Base-by-base conservation (phyloP, 495 filamentous ascomycete species). In the Achaetomiella virescens region DNA sequence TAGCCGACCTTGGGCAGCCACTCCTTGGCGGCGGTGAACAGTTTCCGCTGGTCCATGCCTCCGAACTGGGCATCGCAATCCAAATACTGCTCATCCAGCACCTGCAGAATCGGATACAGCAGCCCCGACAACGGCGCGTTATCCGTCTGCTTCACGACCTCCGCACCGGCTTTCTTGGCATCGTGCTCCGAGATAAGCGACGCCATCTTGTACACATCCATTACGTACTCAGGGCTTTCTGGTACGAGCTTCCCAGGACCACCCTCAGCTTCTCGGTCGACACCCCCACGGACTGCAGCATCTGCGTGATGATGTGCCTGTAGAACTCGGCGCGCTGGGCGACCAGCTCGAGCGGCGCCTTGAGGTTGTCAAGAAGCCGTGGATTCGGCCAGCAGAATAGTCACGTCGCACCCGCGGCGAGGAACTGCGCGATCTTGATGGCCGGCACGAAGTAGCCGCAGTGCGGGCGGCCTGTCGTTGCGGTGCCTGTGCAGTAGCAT, bases 71-170 rank as follows among this genome's bases (percentile, higher is more conserved):
- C 84, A 70, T 98, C 90, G 4, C 91, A 88, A 50, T 83, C 80
- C 5, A 98, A 77, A 72, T 96, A 83, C 72, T 97, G 79, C 71
- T 98, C 93, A 61, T 98, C 92, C 27, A 97, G 75, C 4, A 86
- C 85, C 72, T 98, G 93, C 66, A 98, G 85, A 10, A 91, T 77
- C 0, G 89, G 88, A 70, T 98, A 98, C 43, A 97, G 77, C 14
- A 96, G 78, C 0, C 90, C 91, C 57, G 79, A 82, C 43, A 98
- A 61, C 10, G 87, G 81, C 22, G 87, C 80, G 60, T 87, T 88
- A 20, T 79, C 78, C 12, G 84, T 79, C 73, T 97, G 90, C 76
- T 97, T 98, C 41, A 98, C 91, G 7, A 98, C 80, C 66, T 98
- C 93, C 1, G 88, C 87, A 14, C 93, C 91, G 0, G 90, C 90